phyloP scores from a whole-genome alignment of 345 rosid genomes.

The Brassica rapa region DNA sequence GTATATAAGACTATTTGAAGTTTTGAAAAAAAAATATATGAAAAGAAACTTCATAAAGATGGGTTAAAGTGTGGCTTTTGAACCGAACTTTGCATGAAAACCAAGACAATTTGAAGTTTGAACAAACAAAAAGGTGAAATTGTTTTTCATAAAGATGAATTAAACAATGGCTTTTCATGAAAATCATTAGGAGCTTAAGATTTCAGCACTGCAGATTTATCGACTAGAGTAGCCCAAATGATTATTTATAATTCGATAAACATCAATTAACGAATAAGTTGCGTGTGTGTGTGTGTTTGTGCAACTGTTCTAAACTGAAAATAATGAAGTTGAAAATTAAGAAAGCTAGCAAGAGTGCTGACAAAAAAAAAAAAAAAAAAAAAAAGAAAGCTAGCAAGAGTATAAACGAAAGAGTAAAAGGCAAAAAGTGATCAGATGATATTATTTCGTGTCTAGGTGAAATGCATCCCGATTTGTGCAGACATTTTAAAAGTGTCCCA shows the following conservation, averaged over 20 bases:
- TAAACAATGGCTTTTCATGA: background rate
- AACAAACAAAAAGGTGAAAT: too few relatives aligned
- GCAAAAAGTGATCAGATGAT: background rate
- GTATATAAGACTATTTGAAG: background rate
- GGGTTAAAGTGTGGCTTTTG: background rate
- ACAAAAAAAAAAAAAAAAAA: too few relatives aligned
- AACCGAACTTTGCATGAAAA: background rate
- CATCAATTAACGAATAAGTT: background rate
- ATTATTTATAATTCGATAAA: background rate
- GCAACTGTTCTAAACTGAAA: background rate
- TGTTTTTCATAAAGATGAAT: background rate
- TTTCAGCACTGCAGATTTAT: background rate
- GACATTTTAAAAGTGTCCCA: constrained; percentile 14
- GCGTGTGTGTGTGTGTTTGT: background rate
- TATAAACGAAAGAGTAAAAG: background rate
- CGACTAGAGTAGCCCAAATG: background rate
- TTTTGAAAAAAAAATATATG: background rate
- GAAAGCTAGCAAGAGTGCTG: background rate
- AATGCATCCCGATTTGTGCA: constrained; percentile 31
- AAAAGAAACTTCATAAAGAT: background rate
- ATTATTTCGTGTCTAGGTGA: constrained; percentile 18
- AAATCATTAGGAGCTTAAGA: background rate
- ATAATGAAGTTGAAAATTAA: background rate
- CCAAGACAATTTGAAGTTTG: too few relatives aligned
- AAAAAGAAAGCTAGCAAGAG: background rate